Percentiles rank a stretch among this genome's conserved stretches.
Conservation (phyloP, 495 filamentous ascomycete species). For the Neurospora sp. region DNA sequence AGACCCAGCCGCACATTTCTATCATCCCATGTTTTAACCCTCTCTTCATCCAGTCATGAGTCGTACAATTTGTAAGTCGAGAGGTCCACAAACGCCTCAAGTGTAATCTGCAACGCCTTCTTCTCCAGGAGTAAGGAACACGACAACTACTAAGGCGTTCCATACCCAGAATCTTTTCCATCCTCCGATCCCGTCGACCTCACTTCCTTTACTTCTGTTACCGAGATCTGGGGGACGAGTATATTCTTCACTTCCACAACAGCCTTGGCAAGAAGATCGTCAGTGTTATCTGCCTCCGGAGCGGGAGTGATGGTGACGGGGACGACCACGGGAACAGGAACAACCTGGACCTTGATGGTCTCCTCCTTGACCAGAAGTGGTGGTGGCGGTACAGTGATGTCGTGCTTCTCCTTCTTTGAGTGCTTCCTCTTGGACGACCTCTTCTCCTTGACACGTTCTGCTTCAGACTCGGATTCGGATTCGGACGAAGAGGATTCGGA, state of each 20-base stretch:
- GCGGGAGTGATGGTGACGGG: background rate
- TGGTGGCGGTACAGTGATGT: too few species aligned
- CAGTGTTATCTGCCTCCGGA: constrained; percentile 3
- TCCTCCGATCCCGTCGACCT: constrained; percentile 4
- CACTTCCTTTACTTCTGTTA: background rate
- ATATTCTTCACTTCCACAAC: constrained; percentile 1
- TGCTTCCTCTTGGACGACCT: constrained; percentile 1
- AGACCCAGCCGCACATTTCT: background rate
- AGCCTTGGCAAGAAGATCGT: constrained; percentile 13
- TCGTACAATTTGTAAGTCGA: background rate
- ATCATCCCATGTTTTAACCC: background rate
- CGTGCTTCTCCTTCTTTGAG: background rate
- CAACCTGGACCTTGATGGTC: background rate
- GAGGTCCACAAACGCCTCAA: background rate
- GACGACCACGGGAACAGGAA: background rate
- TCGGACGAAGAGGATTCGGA: constrained; percentile 7
- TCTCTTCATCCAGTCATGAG: background rate
- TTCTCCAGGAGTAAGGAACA: background rate
- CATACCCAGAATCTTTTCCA: constrained; percentile 26
- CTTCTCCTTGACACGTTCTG: constrained; percentile 5
- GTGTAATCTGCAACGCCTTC: background rate
- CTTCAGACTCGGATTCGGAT: constrained; percentile 6
- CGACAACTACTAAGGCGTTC: constrained; percentile 4
- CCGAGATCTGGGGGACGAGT: background rate
- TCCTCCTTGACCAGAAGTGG: constrained; percentile 5